Base-by-base conservation (phyloP, 2,329 filamentous ascomycete species). In the Paraphaeosphaeria minitans region DNA sequence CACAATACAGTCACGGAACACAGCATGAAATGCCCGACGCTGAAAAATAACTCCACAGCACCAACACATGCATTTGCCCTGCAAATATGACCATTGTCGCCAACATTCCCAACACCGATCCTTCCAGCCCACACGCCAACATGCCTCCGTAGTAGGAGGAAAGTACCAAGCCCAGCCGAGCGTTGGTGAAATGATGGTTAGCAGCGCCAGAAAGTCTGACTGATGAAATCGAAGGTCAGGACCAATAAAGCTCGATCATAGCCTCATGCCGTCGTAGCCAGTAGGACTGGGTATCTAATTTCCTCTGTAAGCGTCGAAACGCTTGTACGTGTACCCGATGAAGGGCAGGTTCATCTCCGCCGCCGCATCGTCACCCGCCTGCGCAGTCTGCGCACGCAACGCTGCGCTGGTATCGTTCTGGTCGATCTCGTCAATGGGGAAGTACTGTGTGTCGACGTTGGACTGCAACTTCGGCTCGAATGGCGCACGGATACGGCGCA, bases 401-500 rank as follows among this genome's bases (percentile, higher is more conserved):
- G 91, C 85, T 24, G 93, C 95, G 56, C 91, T 92, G 64, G 93
- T 97, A 77, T 97, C 93, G 56, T 93, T 94, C 82, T 98, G 94
- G 70, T 96, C 93, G 74, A 99, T 97, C 79, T 99, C 95, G 74
- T 99, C 95, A 53, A 93, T 97, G 10, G 95, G 95, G 87, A 99
- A 99, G 83, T 99, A 98, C 48, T 93, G 94, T 21, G 95, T 97
- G 75, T 99, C 95, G 70, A 97, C 90, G 77, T 95, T 95, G 63
- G 92, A 96, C 60, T 91, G 90, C 64, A 99, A 83, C 72, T 93
- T 92, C 2, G 95, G 95, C 81, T 98, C 94, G 75, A 99, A 99
- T 0, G 95, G 95, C 58, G 95, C 95, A 39, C 93, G 90, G 72
- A 99, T 98, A 60, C 90, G 89, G 64, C 95, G 92, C 66, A 99